These are phyloP conservation scores for Ustilago vetiveriae DNA, from an alignment of 1,284 basidiomycete species.

Conservation along the genomic window DNA sequence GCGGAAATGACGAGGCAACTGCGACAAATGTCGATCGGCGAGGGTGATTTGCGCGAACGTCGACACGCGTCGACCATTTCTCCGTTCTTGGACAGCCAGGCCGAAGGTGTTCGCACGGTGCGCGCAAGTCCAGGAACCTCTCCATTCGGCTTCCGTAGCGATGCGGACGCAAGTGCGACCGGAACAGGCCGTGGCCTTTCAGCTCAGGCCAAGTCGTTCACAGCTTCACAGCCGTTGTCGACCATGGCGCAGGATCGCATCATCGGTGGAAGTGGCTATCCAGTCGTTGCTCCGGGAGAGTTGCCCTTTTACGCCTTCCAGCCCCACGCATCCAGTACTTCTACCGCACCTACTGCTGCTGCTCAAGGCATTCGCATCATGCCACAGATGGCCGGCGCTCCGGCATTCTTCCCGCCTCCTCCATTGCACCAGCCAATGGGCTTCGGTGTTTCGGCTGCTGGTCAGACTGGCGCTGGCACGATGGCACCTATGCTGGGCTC, in stretches of 20 bases:
- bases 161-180: not conserved
- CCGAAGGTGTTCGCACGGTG: conserved; percentile 40
- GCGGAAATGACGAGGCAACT: conserved; percentile 42
- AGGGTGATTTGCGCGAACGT: conserved; percentile 4
- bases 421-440: conserved; percentile 14
- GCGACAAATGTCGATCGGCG: conserved; percentile 42
- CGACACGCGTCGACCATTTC: conserved; percentile 1
- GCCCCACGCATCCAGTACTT: too few species aligned
- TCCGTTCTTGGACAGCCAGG: conserved; percentile 27
- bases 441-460: too few species aligned
- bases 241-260: conserved; percentile 7
- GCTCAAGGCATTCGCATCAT: conserved; percentile 5
- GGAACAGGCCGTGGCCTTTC: conserved; percentile 18
- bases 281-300: conserved; percentile 1
- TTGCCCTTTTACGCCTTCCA: conserved; percentile 9
- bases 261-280: not conserved
- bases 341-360: not conserved
- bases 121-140: conserved; percentile 44
- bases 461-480: not conserved
- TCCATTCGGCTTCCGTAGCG: conserved; percentile 16
- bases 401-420: conserved; percentile 14
- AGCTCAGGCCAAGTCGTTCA: conserved; percentile 38
- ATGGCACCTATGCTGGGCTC: conserved; percentile 4
- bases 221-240: conserved; percentile 14
- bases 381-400: conserved; percentile 13